Conservation (phyloP, 1,139 yeast genomes). For the Geotrichum histeridarum region DNA sequence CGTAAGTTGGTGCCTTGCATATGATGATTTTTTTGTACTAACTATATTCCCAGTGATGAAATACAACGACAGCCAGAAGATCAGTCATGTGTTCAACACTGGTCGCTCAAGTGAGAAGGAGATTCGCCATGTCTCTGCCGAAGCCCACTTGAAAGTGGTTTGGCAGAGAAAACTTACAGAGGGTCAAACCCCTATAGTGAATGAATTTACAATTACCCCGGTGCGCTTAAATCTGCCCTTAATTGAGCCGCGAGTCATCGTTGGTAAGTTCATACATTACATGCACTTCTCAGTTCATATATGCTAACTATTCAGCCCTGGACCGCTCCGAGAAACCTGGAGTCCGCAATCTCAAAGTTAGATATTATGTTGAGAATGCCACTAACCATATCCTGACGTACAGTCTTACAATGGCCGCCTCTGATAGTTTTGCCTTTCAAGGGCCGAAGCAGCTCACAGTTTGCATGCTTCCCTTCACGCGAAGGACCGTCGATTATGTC, state of each 20-base stretch:
- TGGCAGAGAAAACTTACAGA: conserved; percentile 31
- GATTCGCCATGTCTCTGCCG: conserved; percentile 33
- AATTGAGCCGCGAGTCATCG: conserved; percentile 63
- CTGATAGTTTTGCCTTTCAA: conserved; percentile 39
- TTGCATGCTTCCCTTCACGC: conserved; percentile 59
- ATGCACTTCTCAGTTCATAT: conserved; percentile 8
- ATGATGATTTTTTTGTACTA: background rate
- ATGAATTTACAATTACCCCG: conserved; percentile 30
- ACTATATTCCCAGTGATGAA: conserved; percentile 19
- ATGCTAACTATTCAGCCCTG: conserved; percentile 6
- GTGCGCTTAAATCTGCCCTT: conserved; percentile 49
- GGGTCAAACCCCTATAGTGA: conserved; percentile 21
- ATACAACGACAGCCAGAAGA: conserved; percentile 30
- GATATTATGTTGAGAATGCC: conserved; percentile 65
- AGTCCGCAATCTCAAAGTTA: conserved; percentile 1
- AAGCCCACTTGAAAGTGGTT: conserved; percentile 29
- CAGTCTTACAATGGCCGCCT: conserved; percentile 44
- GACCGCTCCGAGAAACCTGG: conserved; percentile 3
- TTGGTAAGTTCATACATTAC: conserved; percentile 33
- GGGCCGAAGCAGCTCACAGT: conserved; percentile 39
- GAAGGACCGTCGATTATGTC: conserved; percentile 45
- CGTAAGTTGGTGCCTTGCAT: background rate
- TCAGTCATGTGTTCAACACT: conserved; percentile 29
- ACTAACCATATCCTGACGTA: conserved; percentile 64
- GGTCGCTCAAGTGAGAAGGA: conserved; percentile 27